Conservation (phyloP, 768 basidiomycete genomes). For the Saitozyma sp. region DNA sequence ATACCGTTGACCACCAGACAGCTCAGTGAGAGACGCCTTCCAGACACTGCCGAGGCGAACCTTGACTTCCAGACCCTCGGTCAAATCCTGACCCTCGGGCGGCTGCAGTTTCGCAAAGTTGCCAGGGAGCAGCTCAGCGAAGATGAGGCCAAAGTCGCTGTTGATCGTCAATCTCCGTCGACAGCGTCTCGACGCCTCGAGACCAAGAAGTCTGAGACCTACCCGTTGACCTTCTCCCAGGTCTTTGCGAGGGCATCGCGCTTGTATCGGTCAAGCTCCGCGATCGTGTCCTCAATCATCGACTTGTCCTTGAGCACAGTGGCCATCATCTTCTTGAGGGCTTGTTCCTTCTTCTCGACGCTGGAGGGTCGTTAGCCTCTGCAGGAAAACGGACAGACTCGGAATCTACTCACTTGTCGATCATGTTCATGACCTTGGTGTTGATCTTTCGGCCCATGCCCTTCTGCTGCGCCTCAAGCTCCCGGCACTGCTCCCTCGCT, state of each 20-base stretch:
- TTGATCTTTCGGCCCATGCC: constrained; percentile 95
- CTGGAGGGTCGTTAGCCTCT: constrained; percentile 53
- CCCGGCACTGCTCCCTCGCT: constrained; percentile 65
- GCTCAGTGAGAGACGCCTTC: constrained; percentile 95
- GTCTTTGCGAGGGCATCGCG: constrained; percentile 88
- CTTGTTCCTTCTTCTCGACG: constrained; percentile 87
- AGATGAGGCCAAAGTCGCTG: constrained; percentile 95
- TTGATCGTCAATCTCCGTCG: background rate
- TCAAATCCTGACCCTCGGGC: constrained; percentile 88
- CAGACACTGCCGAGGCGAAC: constrained; percentile 91
- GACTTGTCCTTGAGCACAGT: constrained; percentile 88
- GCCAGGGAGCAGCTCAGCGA: constrained; percentile 89
- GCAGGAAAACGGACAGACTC: background rate
- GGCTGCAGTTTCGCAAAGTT: constrained; percentile 95
- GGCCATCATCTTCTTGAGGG: constrained; percentile 81
- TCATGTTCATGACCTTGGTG: constrained; percentile 91
- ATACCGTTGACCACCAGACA: constrained; percentile 94
- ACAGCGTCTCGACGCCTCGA: background rate
- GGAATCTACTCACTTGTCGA: constrained; percentile 69
- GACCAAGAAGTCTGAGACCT: constrained; percentile 44
- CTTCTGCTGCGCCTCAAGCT: constrained; percentile 74
- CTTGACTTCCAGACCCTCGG: constrained; percentile 95
- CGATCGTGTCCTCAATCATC: constrained; percentile 93
- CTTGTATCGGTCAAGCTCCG: constrained; percentile 89
- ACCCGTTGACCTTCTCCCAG: constrained; percentile 95